Percentiles rank a stretch among this genome's conserved stretches.
Conservation (phyloP, 169 alveolate species). For the Theileria orientalis region DNA sequence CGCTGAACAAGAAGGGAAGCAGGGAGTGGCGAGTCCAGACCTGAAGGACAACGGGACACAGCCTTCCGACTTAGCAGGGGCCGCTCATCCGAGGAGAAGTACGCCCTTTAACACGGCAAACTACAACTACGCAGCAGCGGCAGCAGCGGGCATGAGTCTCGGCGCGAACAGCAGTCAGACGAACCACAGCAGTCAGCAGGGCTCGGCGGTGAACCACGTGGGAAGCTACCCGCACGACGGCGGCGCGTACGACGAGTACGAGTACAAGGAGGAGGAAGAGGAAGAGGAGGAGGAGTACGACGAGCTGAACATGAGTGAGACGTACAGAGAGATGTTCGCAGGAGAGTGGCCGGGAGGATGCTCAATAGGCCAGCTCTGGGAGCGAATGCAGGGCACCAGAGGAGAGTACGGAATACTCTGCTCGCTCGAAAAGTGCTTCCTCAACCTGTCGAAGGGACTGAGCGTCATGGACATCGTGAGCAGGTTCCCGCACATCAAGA, state of each 20-base stretch:
- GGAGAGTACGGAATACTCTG: constrained; percentile 13
- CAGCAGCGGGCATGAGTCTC: background rate
- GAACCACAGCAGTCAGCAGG: background rate
- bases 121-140: background rate
- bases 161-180: background rate
- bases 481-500: constrained; percentile 8
- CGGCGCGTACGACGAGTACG: background rate
- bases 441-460: constrained; percentile 20
- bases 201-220: background rate
- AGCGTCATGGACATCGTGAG: constrained; percentile 51
- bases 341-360: background rate
- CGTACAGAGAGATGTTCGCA: constrained; percentile 10
- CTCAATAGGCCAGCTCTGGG: constrained; percentile 12
- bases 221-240: background rate
- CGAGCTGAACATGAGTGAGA: background rate
- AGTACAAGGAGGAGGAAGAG: background rate
- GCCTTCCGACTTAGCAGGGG: too few relatives aligned
- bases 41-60: too few relatives aligned
- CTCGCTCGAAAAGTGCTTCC: constrained; percentile 52
- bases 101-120: too few relatives aligned
- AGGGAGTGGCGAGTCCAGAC: too few relatives aligned
- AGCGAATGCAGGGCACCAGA: constrained; percentile 4
- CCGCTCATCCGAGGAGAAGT: too few relatives aligned
- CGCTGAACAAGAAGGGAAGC: background rate
- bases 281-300: background rate